Evolutionary conservation across 805 yeast genomes (phyloP).

Genomic region (Brettanomyces anomalus): DNA sequence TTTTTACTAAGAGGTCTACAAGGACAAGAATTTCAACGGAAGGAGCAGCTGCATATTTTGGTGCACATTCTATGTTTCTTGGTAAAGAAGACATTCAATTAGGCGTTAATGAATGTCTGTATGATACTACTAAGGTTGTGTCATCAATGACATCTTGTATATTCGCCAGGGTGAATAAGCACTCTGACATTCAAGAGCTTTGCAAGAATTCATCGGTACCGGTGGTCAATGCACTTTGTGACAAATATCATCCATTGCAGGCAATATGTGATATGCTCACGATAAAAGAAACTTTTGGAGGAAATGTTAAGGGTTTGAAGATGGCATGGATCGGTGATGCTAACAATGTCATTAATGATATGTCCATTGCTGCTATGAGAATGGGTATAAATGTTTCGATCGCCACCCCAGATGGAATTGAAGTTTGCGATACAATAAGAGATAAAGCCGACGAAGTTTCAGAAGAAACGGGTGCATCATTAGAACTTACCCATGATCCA

Average conservation of each 20-base stretch:
- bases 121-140: slow-evolving; percentile 82
- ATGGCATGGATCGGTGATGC: slow-evolving; percentile 96
- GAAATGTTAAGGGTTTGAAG: slow-evolving; percentile 48
- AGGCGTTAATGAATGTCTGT: slow-evolving; percentile 87
- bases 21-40: slow-evolving; percentile 91
- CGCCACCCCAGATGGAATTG: slow-evolving; percentile 75
- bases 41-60: slow-evolving; percentile 88
- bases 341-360: slow-evolving; percentile 90
- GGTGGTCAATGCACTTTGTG: slow-evolving; percentile 89
- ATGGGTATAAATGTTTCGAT: slow-evolving; percentile 74
- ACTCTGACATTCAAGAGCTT: slow-evolving; percentile 71
- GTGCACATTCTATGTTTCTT: slow-evolving; percentile 93
- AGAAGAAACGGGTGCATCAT: slow-evolving; percentile 37
- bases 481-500: slow-evolving; percentile 66
- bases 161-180: slow-evolving; percentile 90
- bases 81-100: slow-evolving; percentile 96
- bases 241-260: slow-evolving; percentile 88
- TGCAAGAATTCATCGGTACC: slow-evolving; percentile 81
- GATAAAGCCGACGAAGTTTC: slow-evolving; percentile 47
- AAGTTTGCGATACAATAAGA: slow-evolving; percentile 48
- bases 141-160: slow-evolving; percentile 96
- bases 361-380: slow-evolving; percentile 79
- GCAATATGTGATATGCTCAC: slow-evolving; percentile 89
- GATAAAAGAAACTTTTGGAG: slow-evolving; percentile 67
- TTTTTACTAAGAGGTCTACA: slow-evolving; percentile 89